Conservation (phyloP, 768 basidiomycete genomes). For the Mycena leptocephala region DNA sequence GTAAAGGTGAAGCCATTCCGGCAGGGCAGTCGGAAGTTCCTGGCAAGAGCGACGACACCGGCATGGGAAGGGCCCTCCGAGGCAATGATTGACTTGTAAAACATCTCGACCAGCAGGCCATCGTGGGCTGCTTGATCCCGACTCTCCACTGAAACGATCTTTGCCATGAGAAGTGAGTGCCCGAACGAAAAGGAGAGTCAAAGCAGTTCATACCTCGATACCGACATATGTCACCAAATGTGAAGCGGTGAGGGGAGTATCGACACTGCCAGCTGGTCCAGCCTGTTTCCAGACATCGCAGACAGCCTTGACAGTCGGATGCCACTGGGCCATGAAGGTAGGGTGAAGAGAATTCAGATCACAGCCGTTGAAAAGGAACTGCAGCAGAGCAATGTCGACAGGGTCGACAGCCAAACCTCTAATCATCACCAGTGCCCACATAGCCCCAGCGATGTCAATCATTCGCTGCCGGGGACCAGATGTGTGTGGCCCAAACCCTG, state of each 20-base stretch:
- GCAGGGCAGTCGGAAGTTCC: not conserved
- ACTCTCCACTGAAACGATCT: too few relatives aligned
- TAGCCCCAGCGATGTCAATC: too few relatives aligned
- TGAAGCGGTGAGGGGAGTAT: not conserved
- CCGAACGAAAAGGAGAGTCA: too few relatives aligned
- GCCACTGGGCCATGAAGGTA: not conserved
- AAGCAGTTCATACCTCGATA: too few relatives aligned
- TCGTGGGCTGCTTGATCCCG: conserved; percentile 3
- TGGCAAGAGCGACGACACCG: not conserved
- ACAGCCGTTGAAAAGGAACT: not conserved
- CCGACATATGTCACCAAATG: too few relatives aligned
- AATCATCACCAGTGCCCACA: not conserved
- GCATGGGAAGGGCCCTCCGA: not conserved
- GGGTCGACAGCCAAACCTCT: not conserved
- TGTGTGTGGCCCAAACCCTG: too few relatives aligned
- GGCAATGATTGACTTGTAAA: not conserved
- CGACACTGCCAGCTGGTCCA: not conserved
- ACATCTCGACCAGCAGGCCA: not conserved
- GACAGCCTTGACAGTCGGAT: not conserved
- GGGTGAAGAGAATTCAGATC: not conserved
- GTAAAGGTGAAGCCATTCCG: not conserved
- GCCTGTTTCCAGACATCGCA: not conserved
- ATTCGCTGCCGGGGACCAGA: too few relatives aligned
- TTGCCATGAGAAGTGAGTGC: too few relatives aligned
- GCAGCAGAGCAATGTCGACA: not conserved